Conservation (phyloP, 225 moss, liverwort and hornwort genomes). For the Polytrichum formosum region DNA sequence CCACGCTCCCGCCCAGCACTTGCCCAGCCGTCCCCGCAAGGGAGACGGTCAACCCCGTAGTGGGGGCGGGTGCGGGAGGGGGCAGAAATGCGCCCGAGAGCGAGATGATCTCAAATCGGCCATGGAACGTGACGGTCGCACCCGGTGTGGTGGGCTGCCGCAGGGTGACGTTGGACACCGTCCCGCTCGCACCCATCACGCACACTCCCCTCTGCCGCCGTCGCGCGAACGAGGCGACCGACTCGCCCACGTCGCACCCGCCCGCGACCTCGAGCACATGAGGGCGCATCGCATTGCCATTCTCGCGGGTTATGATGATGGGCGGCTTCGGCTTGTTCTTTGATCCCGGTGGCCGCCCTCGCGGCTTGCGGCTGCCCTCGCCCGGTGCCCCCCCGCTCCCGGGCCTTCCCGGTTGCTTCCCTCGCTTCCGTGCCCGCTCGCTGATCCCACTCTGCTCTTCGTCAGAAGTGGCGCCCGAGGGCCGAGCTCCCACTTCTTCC, state of each 20-base stretch:
- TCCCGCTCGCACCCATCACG: constrained; percentile 85
- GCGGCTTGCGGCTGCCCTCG: constrained; percentile 71
- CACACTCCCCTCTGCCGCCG: constrained; percentile 83
- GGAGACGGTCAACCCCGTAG: constrained; percentile 75
- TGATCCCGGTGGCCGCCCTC: constrained; percentile 93
- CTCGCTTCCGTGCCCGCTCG: constrained; percentile 62
- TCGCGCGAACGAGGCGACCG: constrained; percentile 77
- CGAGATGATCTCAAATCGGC: constrained; percentile 93
- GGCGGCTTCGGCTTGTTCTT: constrained; percentile 97
- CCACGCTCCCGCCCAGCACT: constrained; percentile 86
- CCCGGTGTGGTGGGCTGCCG: constrained; percentile 82
- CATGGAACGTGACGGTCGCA: constrained; percentile 91
- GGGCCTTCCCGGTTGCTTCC: constrained; percentile 40
- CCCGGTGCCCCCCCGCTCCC: constrained; percentile 41
- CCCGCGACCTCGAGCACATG: constrained; percentile 88
- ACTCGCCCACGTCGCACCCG: constrained; percentile 85
- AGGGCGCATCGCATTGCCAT: constrained; percentile 86
- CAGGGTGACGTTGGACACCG: constrained; percentile 85
- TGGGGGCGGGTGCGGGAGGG: constrained; percentile 50
- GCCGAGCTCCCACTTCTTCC: constrained; percentile 86
- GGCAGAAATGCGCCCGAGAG: constrained; percentile 91
- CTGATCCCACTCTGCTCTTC: constrained; percentile 93
- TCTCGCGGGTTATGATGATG: constrained; percentile 86
- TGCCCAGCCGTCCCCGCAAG: constrained; percentile 79
- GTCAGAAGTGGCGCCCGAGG: constrained; percentile 78